phyloP scores from a whole-genome alignment of 192 early-diverging fungal genomes.

The Entomortierella beljakovae region DNA sequence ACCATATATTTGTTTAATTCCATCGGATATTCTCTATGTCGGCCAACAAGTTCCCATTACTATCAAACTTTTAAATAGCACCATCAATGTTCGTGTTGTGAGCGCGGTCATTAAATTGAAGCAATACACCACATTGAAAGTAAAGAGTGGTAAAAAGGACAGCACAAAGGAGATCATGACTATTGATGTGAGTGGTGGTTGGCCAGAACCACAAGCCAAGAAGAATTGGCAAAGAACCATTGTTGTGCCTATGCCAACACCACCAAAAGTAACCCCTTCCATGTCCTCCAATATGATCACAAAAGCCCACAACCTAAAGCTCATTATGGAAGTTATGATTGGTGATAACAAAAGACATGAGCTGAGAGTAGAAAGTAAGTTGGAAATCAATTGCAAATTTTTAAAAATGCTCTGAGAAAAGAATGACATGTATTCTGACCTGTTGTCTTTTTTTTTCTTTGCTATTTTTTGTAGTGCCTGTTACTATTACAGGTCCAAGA shows the following conservation, averaged over 20 bases:
- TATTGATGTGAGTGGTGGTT: constrained; percentile 2
- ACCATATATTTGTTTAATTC: constrained; percentile 23
- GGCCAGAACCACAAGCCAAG: constrained; percentile 2
- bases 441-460: constrained; percentile 4
- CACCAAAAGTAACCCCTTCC: constrained; percentile 10
- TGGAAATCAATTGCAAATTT: background rate
- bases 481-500: constrained; percentile 27
- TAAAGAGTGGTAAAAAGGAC: background rate
- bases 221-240: constrained; percentile 32
- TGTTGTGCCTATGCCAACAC: constrained; percentile 11
- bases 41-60: constrained; percentile 25
- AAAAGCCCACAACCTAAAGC: constrained; percentile 20
- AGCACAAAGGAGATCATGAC: constrained; percentile 9
- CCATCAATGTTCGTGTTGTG: background rate
- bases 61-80: constrained; percentile 3
- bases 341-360: background rate
- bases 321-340: constrained; percentile 23
- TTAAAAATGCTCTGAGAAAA: background rate
- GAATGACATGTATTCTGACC: background rate
- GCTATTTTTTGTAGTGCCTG: constrained; percentile 12
- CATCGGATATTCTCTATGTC: constrained; percentile 10
- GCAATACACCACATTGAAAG: constrained; percentile 15
- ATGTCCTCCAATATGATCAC: constrained; percentile 4
- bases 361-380: constrained; percentile 47
- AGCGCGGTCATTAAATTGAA: constrained; percentile 35